Percentiles rank a stretch among this genome's conserved stretches.
Evolutionary conservation across 2,329 filamentous ascomycete species (phyloP).

Genomic region (Cordyceps fumosorosea): DNA sequence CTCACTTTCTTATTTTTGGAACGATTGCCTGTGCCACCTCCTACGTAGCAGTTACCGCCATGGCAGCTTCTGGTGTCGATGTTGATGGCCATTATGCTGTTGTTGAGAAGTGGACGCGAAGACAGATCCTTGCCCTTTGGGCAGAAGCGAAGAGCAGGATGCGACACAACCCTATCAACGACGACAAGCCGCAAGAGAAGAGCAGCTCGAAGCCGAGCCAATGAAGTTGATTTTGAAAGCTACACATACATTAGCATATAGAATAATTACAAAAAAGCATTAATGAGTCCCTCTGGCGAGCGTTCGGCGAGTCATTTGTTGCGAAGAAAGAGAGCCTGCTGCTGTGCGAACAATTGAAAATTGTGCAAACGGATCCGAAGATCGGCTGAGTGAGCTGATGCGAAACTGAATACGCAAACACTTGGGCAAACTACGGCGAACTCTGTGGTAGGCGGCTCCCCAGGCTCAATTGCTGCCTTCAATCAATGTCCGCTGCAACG

Average conservation of each 20-base stretch:
- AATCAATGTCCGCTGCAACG: background rate
- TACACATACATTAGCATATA: constrained; percentile 7
- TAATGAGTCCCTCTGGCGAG: background rate
- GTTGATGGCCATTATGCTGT: constrained; percentile 24
- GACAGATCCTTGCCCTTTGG: background rate
- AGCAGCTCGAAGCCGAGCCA: background rate
- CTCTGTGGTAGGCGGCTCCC: background rate
- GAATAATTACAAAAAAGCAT: background rate
- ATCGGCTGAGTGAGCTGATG: background rate
- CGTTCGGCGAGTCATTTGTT: background rate
- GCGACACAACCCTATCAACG: background rate
- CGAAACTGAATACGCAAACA: background rate
- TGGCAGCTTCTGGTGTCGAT: constrained; percentile 28
- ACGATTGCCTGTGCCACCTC: constrained; percentile 27
- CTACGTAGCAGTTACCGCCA: constrained; percentile 20
- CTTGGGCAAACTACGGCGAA: background rate
- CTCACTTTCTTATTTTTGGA: constrained; percentile 66
- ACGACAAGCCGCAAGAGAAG: background rate
- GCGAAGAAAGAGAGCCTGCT: background rate
- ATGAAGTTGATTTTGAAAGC: background rate
- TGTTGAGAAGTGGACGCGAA: constrained; percentile 14
- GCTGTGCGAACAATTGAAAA: background rate
- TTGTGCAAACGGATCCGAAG: background rate
- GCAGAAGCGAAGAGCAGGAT: background rate
- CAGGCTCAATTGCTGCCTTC: background rate